These are phyloP conservation scores for Leccinum subfulvum DNA, from an alignment of 1,284 basidiomycete species.

Conservation along the genomic window DNA sequence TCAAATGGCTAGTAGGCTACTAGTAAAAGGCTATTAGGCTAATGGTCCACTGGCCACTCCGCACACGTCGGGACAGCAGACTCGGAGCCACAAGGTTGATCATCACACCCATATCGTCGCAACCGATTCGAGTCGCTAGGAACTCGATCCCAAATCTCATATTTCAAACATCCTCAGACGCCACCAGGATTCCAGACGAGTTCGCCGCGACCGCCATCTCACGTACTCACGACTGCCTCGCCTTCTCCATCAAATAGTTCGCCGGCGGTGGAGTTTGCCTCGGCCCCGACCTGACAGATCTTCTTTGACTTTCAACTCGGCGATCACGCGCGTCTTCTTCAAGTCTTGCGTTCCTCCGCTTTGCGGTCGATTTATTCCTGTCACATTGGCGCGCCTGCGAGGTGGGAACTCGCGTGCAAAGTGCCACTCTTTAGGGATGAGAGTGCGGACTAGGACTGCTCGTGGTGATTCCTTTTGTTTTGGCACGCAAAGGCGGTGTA, in stretches of 20 bases:
- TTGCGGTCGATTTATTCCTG: conserved; percentile 4
- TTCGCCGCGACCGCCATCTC: neutral
- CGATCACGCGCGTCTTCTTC: conserved; percentile 12
- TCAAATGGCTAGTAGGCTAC: no score
- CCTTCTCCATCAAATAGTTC: neutral
- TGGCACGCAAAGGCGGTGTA: neutral
- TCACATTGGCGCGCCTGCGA: neutral
- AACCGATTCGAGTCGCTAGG: conserved; percentile 1
- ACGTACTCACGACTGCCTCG: neutral
- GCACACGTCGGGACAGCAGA: neutral
- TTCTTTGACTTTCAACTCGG: conserved; percentile 1
- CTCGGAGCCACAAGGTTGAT: conserved; percentile 10
- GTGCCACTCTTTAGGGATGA: neutral
- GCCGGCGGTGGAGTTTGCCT: neutral
- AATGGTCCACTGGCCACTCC: neutral
- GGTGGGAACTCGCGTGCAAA: neutral
- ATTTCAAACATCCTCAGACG: neutral
- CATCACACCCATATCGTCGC: neutral
- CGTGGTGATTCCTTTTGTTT: neutral
- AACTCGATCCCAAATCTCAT: neutral
- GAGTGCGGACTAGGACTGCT: neutral
- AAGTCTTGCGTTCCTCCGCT: neutral
- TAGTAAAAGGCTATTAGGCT: no score
- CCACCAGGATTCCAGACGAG: neutral
- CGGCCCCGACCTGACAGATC: neutral